Conservation (phyloP, 2,329 filamentous ascomycete species). For the Byssoonygena ceratinophila region DNA sequence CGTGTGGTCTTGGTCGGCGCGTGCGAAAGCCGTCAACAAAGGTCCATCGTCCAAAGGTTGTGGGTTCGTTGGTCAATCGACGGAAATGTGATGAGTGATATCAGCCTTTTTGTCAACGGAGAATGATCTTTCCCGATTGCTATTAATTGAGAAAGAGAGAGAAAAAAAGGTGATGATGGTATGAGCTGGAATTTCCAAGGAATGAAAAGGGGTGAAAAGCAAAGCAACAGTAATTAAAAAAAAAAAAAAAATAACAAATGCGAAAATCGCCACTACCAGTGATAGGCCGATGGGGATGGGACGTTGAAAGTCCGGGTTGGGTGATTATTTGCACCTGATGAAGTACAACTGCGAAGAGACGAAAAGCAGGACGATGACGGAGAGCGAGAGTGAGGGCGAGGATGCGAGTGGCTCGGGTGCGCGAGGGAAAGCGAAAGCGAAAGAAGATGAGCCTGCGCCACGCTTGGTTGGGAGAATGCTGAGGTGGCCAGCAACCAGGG, state of each 20-base stretch:
- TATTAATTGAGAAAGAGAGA: neutral
- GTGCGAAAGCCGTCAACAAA: neutral
- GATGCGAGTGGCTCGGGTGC: neutral
- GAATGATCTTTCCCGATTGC: neutral
- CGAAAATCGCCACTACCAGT: neutral
- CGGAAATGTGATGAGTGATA: no score
- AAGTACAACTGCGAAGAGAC: neutral
- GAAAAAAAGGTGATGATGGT: neutral
- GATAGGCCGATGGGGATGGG: neutral
- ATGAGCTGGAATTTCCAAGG: no score
- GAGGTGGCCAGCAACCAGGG: slow-evolving; percentile 4
- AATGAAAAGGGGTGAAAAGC: no score
- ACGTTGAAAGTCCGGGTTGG: neutral
- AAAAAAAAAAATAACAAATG: neutral
- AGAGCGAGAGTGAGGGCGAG: neutral
- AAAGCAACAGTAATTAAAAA: neutral
- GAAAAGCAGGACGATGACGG: neutral
- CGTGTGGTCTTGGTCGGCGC: neutral
- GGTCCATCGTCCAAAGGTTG: neutral
- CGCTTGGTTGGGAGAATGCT: neutral
- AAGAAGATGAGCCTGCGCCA: neutral
- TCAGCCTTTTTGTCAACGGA: no score
- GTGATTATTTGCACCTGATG: neutral
- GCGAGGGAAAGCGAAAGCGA: neutral
- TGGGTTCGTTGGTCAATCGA: no score